Base-by-base conservation (phyloP, 108 stramenopile genomes). In the Pelagomonas calceolata region DNA sequence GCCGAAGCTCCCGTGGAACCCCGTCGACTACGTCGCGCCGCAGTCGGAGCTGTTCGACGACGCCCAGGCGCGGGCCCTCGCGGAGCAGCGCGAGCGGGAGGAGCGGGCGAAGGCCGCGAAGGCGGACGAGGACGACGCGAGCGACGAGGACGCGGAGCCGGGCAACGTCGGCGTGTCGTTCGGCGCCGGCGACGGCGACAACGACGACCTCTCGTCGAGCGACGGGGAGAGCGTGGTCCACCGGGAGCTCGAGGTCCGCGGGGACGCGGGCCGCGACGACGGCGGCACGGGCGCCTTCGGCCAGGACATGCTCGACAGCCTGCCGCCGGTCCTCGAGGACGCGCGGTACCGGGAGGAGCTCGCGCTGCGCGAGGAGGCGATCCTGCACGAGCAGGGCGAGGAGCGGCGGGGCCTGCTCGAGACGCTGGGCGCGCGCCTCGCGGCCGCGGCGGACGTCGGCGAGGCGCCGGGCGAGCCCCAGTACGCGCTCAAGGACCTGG, bases 161-260 rank as follows among this genome's bases (percentile, higher is more conserved):
- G 0, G 30, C 63, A 34, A 30, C 32, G 70, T 36, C 44, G 69
- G 75, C 21, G 69, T 31, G 21, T 15, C 29, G 29, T 0, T 51
- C 12, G 63, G 68, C 43, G 70, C 72, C 44, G 78, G 70, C 43
- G 51, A 60, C 51, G 51, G 51, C 51, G 51, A 60, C 21, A 26
- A 60, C 51, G 51, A 60, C 51, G 51, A 60, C 51, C 21, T 26
- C 14, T 4, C 18, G 21, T 45, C 44, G 44, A 16, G 14, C 14
- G 51, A 60, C 51, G 51, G 51, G 21, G 51, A 60, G 51, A 26
- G 1, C 51, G 51, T 60, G 7, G 51, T 26, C 21, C 51, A 60
- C 21, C 26, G 29, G 21, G 51, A 60, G 51, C 10, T 60, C 7
- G 51, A 60, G 51, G 51, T 17, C 21, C 3, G 0, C 21, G 39